Evolutionary conservation across 2,329 filamentous ascomycete genomes (phyloP), one percentile per base, ranked within the genome.

Genomic region (Pestalotiopsis fici): DNA sequence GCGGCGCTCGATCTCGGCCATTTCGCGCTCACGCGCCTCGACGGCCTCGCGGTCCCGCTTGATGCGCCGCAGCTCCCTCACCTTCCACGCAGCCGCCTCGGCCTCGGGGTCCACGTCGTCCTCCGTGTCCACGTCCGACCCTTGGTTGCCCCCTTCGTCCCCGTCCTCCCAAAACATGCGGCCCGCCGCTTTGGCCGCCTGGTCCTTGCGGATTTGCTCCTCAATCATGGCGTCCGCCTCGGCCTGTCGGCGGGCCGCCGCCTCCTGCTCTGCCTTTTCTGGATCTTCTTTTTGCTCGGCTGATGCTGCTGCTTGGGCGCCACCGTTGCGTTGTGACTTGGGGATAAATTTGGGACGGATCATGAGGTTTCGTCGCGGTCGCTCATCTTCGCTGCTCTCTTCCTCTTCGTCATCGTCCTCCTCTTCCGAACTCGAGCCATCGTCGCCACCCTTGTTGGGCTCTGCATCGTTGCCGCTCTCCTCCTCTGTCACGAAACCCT

Each of bases 51-150:
- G 90, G 73, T 96, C 93, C 63, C 96, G 90, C 81, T 95, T 95
- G 71, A 98, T 89, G 9, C 96, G 91, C 79, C 91, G 91, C 55
- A 99, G 86, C 81, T 99, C 96, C 61, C 96, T 91, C 62, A 99
- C 86, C 77, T 95, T 96, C 95, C 96, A 99, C 0, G 95, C 94
- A 6, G 94, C 94, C 70, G 91, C 88, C 79, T 99, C 96, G 7
- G 93, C 94, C 70, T 92, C 94, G 0, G 93, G 93, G 78, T 98
- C 94, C 3, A 95, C 74, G 43, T 90, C 93, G 77, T 99, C 96
- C 2, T 91, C 93, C 74, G 97, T 96, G 79, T 98, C 94, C 23
- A 98, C 91, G 60, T 93, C 92, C 39, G 90, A 89, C 67, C 89
- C 88, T 28, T 88, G 89, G 25, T 87, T 86, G 3, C 18, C 27